These are phyloP conservation scores for Viridothelium virens DNA, from an alignment of 495 filamentous ascomycete genomes.

Conservation along the genomic window DNA sequence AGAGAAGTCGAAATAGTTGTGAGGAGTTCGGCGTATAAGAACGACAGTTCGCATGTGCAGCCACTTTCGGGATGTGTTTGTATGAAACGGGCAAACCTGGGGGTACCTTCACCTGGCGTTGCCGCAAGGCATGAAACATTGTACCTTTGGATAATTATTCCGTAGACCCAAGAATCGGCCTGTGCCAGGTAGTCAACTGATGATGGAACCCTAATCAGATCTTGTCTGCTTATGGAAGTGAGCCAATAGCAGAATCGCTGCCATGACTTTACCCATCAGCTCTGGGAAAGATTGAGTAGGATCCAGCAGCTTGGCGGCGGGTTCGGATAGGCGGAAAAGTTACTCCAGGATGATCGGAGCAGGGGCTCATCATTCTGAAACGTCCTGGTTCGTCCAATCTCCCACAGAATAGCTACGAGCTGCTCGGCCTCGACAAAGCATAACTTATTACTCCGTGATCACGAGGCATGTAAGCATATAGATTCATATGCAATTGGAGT, in stretches of 20 bases:
- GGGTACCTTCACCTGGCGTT: not conserved
- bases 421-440: too few species aligned
- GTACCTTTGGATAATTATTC: constrained; percentile 12
- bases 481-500: too few species aligned
- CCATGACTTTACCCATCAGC: not conserved
- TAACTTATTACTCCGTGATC: too few species aligned
- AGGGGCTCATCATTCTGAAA: not conserved
- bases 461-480: too few species aligned
- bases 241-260: not conserved
- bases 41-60: not conserved
- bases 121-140: not conserved
- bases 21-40: constrained; percentile 5
- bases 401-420: not conserved
- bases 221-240: not conserved
- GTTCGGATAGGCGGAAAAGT: constrained; percentile 10
- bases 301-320: not conserved
- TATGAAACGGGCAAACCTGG: not conserved
- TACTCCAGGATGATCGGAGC: not conserved
- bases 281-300: not conserved
- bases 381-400: not conserved
- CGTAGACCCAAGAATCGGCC: not conserved
- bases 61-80: not conserved
- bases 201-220: not conserved
- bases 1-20: not conserved
- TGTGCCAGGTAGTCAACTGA: not conserved